A percentile compares a stretch with the other conserved stretches of the same genome.
phyloP scores from a whole-genome alignment of 352 stramenopile genomes.

The Aphanomyces invadans region DNA sequence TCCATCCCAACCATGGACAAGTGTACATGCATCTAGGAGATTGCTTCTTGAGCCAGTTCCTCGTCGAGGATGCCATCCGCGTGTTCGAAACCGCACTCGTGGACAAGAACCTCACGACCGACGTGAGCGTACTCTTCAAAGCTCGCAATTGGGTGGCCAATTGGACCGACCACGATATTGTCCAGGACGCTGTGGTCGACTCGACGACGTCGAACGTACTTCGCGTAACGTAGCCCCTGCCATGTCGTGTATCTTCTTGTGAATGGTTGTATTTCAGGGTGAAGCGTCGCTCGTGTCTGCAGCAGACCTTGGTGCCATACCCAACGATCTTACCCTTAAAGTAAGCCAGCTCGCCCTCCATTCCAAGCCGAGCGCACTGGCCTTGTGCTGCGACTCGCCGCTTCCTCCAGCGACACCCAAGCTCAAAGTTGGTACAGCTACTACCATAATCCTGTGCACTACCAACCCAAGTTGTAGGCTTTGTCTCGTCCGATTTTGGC shows the following conservation, averaged over 20 bases:
- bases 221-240: slow-evolving; percentile 27
- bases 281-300: slow-evolving; percentile 27
- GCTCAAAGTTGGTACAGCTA: slow-evolving; percentile 14
- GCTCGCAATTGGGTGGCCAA: slow-evolving; percentile 56
- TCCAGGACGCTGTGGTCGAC: slow-evolving; percentile 34
- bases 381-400: background rate
- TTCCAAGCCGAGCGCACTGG: background rate
- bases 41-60: slow-evolving; percentile 52
- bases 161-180: slow-evolving; percentile 50
- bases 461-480: slow-evolving; percentile 34
- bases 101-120: slow-evolving; percentile 31
- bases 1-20: slow-evolving; percentile 39
- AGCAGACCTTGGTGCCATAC: slow-evolving; percentile 4
- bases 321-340: background rate
- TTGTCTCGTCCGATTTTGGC: slow-evolving; percentile 77
- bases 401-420: background rate
- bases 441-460: slow-evolving; percentile 16
- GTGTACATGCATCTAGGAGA: slow-evolving; percentile 66
- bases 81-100: slow-evolving; percentile 46
- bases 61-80: slow-evolving; percentile 34
- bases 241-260: slow-evolving; percentile 37
- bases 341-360: background rate
- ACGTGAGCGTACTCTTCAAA: slow-evolving; percentile 50
- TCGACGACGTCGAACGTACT: slow-evolving; percentile 28
- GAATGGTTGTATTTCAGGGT: slow-evolving; percentile 26